phyloP scores from a whole-genome alignment of 495 filamentous ascomycete species.

The Penicillium canariense region DNA sequence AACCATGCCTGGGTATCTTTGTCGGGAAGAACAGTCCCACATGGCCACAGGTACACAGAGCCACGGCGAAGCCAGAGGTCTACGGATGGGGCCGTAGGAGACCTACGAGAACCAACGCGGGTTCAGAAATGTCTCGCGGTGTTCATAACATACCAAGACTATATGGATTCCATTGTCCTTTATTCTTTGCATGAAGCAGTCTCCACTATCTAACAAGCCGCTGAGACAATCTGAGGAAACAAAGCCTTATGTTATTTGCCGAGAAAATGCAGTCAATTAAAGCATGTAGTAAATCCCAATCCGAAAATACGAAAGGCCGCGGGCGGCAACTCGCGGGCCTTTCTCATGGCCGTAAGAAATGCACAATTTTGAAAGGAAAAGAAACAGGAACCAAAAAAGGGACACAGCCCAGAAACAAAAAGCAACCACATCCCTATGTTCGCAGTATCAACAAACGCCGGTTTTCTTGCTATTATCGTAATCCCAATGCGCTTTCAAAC shows the following conservation, averaged over 20 bases:
- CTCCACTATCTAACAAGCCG: background rate
- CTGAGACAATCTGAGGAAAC: background rate
- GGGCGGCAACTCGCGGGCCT: background rate
- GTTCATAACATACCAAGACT: background rate
- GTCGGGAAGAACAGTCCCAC: background rate
- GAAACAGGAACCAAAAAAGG: slow-evolving; percentile 11
- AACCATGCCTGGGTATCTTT: background rate
- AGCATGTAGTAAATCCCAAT: background rate
- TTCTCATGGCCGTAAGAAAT: background rate
- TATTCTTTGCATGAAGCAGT: background rate
- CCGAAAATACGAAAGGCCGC: slow-evolving; percentile 7
- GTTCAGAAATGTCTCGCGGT: background rate
- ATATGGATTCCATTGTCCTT: background rate
- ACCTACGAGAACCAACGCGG: background rate
- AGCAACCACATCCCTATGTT: slow-evolving; percentile 4
- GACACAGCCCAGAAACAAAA: background rate
- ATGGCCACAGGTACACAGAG: background rate
- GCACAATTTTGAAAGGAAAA: background rate
- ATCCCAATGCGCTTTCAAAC: slow-evolving; percentile 21
- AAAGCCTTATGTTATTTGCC: background rate
- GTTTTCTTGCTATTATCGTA: slow-evolving; percentile 33
- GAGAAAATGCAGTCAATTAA: slow-evolving; percentile 9
- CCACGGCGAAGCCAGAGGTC: background rate
- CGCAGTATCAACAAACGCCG: slow-evolving; percentile 25
- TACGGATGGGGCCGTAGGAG: background rate